Evolutionary conservation across 2,329 filamentous ascomycete species (phyloP).

Genomic region (Ophiocordyceps australis): DNA sequence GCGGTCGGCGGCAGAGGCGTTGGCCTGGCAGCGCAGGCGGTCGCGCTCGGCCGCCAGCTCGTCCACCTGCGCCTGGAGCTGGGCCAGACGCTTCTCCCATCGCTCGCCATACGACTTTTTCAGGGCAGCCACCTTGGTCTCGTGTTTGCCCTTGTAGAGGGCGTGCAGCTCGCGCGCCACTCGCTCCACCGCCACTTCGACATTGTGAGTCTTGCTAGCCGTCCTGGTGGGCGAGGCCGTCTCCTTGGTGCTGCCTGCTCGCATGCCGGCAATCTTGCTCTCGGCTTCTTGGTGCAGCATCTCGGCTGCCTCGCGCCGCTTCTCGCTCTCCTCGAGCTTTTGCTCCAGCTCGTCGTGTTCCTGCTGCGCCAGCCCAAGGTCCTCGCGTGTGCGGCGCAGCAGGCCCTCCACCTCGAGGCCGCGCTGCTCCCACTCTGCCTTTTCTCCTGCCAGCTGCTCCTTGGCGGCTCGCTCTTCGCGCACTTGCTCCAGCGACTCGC

Average conservation of each 20-base stretch:
- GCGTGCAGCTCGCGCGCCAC: conserved; percentile 87
- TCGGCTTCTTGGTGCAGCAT: conserved; percentile 60
- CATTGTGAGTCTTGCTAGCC: conserved; percentile 31
- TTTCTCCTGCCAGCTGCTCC: conserved; percentile 58
- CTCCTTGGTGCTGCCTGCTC: conserved; percentile 35
- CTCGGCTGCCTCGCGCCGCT: conserved; percentile 54
- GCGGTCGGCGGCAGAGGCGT: conserved; percentile 45
- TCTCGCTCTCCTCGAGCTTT: conserved; percentile 61
- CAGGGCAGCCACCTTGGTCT: conserved; percentile 82
- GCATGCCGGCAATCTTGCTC: conserved; percentile 58
- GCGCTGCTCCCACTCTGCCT: conserved; percentile 67
- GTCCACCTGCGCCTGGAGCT: conserved; percentile 55
- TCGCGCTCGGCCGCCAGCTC: conserved; percentile 59
- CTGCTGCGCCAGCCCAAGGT: conserved; percentile 60
- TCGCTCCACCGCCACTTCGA: conserved; percentile 74
- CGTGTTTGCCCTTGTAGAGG: conserved; percentile 93
- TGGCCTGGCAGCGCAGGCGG: conserved; percentile 44
- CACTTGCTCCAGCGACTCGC: conserved; percentile 66
- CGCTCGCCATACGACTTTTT: conserved; percentile 72
- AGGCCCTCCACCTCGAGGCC: conserved; percentile 75
- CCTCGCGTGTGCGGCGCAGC: conserved; percentile 61
- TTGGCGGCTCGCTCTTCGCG: conserved; percentile 56
- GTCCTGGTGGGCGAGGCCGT: conserved; percentile 18
- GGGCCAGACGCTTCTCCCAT: conserved; percentile 74
- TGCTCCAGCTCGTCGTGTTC: conserved; percentile 65